Conservation (phyloP, 2,329 filamentous ascomycete species). For the Beauveria sp. region DNA sequence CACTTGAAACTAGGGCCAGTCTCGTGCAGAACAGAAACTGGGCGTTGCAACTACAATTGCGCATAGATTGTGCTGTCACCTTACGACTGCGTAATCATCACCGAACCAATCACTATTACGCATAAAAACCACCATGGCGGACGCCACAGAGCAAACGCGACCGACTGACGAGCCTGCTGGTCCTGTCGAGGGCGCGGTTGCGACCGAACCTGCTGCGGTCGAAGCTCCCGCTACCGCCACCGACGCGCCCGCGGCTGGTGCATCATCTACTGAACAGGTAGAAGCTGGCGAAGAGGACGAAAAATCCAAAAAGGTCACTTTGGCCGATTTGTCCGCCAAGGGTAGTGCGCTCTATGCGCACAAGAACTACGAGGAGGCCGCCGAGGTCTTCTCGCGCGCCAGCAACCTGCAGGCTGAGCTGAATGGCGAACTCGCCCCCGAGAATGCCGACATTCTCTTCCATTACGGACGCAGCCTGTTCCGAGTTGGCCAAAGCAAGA, state of each 20-base stretch:
- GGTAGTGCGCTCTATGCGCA: constrained; percentile 80
- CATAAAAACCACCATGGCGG: constrained; percentile 16
- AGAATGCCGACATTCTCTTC: constrained; percentile 91
- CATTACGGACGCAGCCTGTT: constrained; percentile 90
- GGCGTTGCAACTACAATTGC: neutral
- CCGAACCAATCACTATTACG: neutral
- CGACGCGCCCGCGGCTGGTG: neutral
- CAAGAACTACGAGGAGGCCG: constrained; percentile 79
- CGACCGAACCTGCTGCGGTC: neutral
- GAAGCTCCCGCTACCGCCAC: neutral
- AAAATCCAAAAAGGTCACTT: constrained; percentile 52
- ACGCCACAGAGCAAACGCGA: constrained; percentile 16
- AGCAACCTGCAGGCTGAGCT: constrained; percentile 84
- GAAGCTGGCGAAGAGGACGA: constrained; percentile 31
- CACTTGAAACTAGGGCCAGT: neutral
- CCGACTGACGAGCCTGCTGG: constrained; percentile 15
- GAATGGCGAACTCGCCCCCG: constrained; percentile 83
- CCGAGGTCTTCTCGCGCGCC: constrained; percentile 81
- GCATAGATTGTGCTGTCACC: neutral
- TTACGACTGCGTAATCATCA: neutral
- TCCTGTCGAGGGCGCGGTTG: neutral
- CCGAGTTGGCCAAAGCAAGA: constrained; percentile 88
- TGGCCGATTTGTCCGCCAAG: constrained; percentile 71
- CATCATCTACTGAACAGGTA: constrained; percentile 29
- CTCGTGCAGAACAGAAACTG: neutral